Evolutionary conservation across 2,329 filamentous ascomycete genomes (phyloP).

Genomic region (Periconia sp.): DNA sequence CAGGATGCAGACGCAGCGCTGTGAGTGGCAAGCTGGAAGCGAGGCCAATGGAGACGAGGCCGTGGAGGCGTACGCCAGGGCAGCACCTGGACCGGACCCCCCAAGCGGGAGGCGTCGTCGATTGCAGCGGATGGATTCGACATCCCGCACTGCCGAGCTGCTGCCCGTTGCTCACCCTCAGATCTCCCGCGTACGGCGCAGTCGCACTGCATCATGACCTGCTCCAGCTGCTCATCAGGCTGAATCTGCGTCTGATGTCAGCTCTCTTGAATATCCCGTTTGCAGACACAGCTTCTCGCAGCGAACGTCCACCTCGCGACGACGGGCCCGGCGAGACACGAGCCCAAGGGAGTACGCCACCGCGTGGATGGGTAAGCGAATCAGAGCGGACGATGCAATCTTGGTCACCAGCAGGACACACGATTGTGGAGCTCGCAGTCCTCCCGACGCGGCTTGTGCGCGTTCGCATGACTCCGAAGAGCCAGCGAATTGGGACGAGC

Average conservation of each 20-base stretch:
- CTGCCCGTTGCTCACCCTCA: conserved; percentile 1
- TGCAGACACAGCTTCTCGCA: conserved; percentile 9
- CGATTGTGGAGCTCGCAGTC: conserved; percentile 13
- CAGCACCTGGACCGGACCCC: conserved; percentile 22
- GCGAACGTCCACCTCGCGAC: conserved; percentile 5
- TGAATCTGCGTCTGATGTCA: conserved; percentile 21
- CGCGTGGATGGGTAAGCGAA: conserved; percentile 31
- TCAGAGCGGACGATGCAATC: conserved; percentile 23
- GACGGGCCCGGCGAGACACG: conserved; percentile 15
- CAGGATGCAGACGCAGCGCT: conserved; percentile 27
- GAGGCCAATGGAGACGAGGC: conserved; percentile 29
- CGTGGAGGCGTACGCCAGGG: conserved; percentile 19
- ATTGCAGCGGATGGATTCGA: conserved; percentile 40
- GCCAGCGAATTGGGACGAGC: conserved; percentile 34
- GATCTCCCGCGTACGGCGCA: conserved; percentile 9
- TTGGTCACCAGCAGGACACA: conserved; percentile 19
- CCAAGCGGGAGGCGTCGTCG: conserved; percentile 40
- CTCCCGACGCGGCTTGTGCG: conserved; percentile 24
- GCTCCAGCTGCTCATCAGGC: conserved; percentile 4
- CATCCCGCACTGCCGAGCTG: conserved; percentile 9
- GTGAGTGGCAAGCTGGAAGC: conserved; percentile 34
- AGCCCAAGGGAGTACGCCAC: conserved; percentile 31
- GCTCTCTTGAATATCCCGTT: conserved; percentile 12
- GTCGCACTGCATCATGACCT: conserved; percentile 19
- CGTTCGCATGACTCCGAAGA: conserved; percentile 43